Conservation (phyloP, 306 rosid genomes). For the Phaseolus lunatus region DNA sequence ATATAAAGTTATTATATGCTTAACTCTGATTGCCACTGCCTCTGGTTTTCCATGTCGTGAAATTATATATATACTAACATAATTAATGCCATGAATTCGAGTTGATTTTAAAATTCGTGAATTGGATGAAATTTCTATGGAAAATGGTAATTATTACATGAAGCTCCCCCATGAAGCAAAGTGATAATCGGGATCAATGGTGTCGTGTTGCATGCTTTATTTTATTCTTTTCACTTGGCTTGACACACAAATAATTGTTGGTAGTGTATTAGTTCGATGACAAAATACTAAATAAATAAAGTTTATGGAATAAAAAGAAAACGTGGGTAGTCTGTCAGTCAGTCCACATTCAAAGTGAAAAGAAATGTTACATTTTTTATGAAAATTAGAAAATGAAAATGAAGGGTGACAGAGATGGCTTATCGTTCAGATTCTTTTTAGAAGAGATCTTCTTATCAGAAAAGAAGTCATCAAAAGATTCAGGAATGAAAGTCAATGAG, state of each 20-base stretch:
- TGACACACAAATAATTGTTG: slow-evolving; percentile 18
- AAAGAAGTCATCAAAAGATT: slow-evolving; percentile 62
- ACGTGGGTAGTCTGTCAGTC: not conserved
- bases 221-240: slow-evolving; percentile 5
- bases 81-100: not conserved
- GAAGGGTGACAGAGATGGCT: slow-evolving; percentile 49
- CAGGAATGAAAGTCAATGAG: slow-evolving; percentile 63
- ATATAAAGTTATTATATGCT: slow-evolving; percentile 57
- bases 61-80: not conserved
- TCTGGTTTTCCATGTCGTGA: slow-evolving; percentile 10
- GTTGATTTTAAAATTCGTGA: slow-evolving; percentile 7
- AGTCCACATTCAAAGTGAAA: not conserved
- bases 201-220: slow-evolving; percentile 2
- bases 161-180: not conserved
- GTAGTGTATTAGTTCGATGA: slow-evolving; percentile 1
- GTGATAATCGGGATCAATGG: not conserved
- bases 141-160: not conserved
- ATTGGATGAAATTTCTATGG: not conserved
- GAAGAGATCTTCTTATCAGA: slow-evolving; percentile 70
- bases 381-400: slow-evolving; percentile 1
- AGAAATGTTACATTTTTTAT: not conserved
- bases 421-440: slow-evolving; percentile 68
- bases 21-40: slow-evolving; percentile 30
- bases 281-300: not conserved
- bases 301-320: not conserved